Conservation (phyloP, 148 eudicot genomes). For the Suaeda aralocaspica region DNA sequence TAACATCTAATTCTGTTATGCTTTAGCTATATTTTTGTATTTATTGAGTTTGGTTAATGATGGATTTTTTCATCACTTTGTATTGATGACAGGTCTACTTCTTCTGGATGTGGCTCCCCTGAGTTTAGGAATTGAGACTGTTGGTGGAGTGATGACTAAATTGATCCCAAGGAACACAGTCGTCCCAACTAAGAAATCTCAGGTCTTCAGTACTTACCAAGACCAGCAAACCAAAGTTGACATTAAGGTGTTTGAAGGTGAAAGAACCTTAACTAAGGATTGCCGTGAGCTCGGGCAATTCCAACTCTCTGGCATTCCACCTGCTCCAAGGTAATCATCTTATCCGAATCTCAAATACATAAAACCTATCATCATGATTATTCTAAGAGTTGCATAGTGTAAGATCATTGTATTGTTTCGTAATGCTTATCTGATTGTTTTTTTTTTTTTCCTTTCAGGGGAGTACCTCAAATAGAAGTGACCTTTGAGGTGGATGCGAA, state of each 20-base stretch:
- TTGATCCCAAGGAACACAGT: slow-evolving; percentile 56
- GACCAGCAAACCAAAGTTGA: slow-evolving; percentile 48
- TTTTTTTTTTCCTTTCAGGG: slow-evolving; percentile 29
- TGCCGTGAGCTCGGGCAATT: slow-evolving; percentile 49
- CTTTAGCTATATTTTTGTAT: no score
- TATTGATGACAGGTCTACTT: slow-evolving; percentile 30
- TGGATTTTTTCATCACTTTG: no score
- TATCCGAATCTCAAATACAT: no score
- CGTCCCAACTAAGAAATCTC: slow-evolving; percentile 59
- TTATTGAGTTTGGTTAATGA: no score
- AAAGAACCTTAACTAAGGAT: slow-evolving; percentile 58
- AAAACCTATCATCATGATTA: no score
- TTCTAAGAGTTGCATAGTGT: no score
- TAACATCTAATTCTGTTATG: no score
- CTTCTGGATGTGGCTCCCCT: slow-evolving; percentile 57
- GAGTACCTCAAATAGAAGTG: slow-evolving; percentile 62
- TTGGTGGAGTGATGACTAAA: slow-evolving; percentile 68
- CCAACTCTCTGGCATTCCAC: slow-evolving; percentile 53
- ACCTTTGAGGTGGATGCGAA: slow-evolving; percentile 64
- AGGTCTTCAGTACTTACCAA: slow-evolving; percentile 49
- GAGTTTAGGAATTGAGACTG: slow-evolving; percentile 59
- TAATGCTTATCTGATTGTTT: no score
- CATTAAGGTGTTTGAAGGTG: slow-evolving; percentile 57
- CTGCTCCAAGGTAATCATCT: slow-evolving; percentile 56
- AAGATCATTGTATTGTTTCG: no score